Conservation (phyloP, 2,329 filamentous ascomycete genomes). For the Mycocentrospora acerina region DNA sequence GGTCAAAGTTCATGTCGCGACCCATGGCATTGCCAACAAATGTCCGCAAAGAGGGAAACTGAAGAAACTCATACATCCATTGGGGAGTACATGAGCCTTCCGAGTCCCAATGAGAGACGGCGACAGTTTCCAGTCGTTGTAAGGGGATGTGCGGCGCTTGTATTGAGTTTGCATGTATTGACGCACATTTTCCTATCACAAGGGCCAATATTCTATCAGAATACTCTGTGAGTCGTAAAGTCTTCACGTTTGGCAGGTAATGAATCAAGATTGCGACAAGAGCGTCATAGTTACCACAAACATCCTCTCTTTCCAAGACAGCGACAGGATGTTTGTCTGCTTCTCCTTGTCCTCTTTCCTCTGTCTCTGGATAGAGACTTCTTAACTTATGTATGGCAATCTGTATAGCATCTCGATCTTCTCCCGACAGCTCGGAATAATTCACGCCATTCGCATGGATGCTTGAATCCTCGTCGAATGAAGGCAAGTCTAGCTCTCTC, state of each 20-base stretch:
- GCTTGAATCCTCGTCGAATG: too few species aligned
- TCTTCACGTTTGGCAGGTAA: conserved; percentile 10
- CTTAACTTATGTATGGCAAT: conserved; percentile 2
- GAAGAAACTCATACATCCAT: conserved; percentile 13
- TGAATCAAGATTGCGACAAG: conserved; percentile 14
- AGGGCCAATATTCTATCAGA: conserved; percentile 1
- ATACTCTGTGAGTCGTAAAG: conserved; percentile 11
- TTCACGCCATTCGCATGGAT: conserved; percentile 3
- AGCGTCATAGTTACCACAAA: neutral
- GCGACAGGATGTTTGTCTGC: conserved; percentile 4
- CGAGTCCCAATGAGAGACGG: conserved; percentile 10
- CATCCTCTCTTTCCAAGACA: conserved; percentile 1
- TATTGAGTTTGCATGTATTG: conserved; percentile 7
- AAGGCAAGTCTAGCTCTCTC: conserved; percentile 16
- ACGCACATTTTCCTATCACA: conserved; percentile 5
- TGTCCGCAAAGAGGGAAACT: conserved; percentile 12
- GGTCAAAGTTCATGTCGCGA: neutral
- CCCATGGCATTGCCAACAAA: conserved; percentile 16
- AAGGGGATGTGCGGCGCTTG: conserved; percentile 9
- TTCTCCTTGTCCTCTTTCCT: neutral
- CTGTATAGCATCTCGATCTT: conserved; percentile 6
- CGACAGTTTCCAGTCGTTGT: conserved; percentile 12
- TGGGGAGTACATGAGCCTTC: conserved; percentile 4
- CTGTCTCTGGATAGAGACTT: conserved; percentile 3
- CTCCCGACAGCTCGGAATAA: conserved; percentile 1